Conservation (phyloP, 441 rosid genomes). For the Gossypium lobatum region DNA sequence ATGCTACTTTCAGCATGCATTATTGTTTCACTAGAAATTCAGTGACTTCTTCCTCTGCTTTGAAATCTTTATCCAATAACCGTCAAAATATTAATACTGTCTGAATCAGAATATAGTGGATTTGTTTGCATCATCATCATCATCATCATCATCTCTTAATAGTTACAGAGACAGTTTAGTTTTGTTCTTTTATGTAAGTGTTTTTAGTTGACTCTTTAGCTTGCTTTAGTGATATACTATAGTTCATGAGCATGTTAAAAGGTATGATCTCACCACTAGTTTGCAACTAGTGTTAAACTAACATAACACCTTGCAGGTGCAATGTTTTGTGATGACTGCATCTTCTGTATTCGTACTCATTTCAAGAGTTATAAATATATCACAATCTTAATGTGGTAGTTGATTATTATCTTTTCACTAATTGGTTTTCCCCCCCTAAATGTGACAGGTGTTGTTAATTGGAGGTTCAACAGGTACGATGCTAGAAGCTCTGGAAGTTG, state of each 20-base stretch:
- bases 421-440: background rate
- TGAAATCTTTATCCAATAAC: background rate
- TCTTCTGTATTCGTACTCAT: background rate
- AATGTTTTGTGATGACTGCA: background rate
- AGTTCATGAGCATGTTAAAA: background rate
- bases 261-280: background rate
- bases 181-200: background rate
- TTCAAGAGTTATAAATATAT: background rate
- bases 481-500: constrained; percentile 92
- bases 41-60: background rate
- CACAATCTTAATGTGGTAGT: background rate
- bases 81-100: background rate
- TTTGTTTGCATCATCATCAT: background rate
- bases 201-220: background rate
- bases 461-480: constrained; percentile 99
- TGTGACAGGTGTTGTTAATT: constrained; percentile 69
- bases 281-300: background rate
- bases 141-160: constrained; percentile 8
- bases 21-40: background rate
- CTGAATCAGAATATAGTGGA: background rate
- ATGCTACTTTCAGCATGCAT: background rate
- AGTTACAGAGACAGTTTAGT: background rate
- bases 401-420: constrained; percentile 9
- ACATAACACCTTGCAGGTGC: background rate
- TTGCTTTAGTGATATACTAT: background rate